Percentiles rank a stretch among this genome's conserved stretches.
Evolutionary conservation across 2,329 filamentous ascomycete species (phyloP).

Genomic region (Colletotrichum tropicicola): DNA sequence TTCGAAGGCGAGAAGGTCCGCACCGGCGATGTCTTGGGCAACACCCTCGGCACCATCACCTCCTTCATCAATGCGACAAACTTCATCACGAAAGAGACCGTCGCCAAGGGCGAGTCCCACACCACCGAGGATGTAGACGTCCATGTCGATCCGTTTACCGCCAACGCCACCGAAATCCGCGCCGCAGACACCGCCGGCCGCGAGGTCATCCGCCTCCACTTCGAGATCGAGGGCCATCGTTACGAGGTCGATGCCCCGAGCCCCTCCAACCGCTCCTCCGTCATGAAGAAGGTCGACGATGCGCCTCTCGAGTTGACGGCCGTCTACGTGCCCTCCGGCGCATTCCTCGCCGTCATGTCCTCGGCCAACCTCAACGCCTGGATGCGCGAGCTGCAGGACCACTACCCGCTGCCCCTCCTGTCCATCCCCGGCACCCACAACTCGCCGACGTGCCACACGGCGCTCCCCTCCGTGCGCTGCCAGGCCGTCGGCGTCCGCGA

Average conservation of each 20-base stretch:
- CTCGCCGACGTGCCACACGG: conserved; percentile 83
- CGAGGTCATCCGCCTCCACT: conserved; percentile 78
- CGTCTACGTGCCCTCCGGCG: conserved; percentile 67
- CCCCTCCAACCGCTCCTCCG: conserved; percentile 64
- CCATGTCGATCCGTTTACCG: conserved; percentile 73
- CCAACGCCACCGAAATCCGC: conserved; percentile 69
- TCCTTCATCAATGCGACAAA: conserved; percentile 54
- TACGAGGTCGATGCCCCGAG: conserved; percentile 81
- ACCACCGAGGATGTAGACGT: conserved; percentile 70
- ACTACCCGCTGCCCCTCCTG: conserved; percentile 78
- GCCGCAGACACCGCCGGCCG: conserved; percentile 63
- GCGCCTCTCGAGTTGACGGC: conserved; percentile 69
- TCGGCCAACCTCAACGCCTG: conserved; percentile 76
- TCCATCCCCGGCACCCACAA: conserved; percentile 98
- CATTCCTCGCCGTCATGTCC: conserved; percentile 72
- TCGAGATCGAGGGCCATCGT: conserved; percentile 69
- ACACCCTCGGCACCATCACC: conserved; percentile 52
- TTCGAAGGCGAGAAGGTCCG: conserved; percentile 64
- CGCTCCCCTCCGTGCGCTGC: conserved; percentile 91
- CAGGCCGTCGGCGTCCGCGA: conserved; percentile 81
- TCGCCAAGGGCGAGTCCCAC: conserved; percentile 67
- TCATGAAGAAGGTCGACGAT: conserved; percentile 65
- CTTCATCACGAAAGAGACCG: conserved; percentile 39
- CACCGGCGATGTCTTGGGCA: conserved; percentile 52
- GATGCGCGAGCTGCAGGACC: conserved; percentile 82